Conservation (phyloP, 805 yeast genomes). For the Suhomyces pyralidae region DNA sequence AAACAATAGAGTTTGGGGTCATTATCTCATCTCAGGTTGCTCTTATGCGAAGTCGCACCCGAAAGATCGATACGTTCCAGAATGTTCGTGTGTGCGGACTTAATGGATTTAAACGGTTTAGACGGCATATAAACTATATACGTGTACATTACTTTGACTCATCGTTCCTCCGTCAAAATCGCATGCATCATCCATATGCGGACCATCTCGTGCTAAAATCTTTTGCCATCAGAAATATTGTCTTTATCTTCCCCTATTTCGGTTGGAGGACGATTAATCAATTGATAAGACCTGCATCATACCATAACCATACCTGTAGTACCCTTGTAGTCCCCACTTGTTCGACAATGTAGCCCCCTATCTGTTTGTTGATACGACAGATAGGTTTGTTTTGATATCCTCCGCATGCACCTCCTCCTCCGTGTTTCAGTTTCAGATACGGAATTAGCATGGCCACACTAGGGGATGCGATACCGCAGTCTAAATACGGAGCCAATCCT, state of each 20-base stretch:
- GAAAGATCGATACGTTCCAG: background rate
- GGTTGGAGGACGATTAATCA: background rate
- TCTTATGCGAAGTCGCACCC: conserved; percentile 4
- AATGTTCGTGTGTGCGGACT: conserved; percentile 1
- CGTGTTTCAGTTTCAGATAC: background rate
- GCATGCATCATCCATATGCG: background rate
- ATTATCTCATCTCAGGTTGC: background rate
- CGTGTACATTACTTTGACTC: background rate
- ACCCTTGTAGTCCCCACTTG: background rate
- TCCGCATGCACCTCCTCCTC: background rate
- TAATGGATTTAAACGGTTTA: background rate
- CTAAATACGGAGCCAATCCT: background rate
- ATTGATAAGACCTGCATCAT: background rate
- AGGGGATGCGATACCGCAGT: background rate
- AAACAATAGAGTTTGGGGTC: background rate
- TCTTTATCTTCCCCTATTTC: background rate
- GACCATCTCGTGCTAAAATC: background rate
- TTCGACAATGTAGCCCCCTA: background rate
- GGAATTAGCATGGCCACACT: conserved; percentile 3
- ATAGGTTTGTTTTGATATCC: background rate
- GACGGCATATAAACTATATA: background rate
- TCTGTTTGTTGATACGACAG: background rate
- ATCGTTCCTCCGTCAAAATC: background rate
- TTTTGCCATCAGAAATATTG: background rate
- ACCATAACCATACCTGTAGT: background rate